phyloP scores from a whole-genome alignment of 2,329 filamentous ascomycete species.

The Alternaria dauci region DNA sequence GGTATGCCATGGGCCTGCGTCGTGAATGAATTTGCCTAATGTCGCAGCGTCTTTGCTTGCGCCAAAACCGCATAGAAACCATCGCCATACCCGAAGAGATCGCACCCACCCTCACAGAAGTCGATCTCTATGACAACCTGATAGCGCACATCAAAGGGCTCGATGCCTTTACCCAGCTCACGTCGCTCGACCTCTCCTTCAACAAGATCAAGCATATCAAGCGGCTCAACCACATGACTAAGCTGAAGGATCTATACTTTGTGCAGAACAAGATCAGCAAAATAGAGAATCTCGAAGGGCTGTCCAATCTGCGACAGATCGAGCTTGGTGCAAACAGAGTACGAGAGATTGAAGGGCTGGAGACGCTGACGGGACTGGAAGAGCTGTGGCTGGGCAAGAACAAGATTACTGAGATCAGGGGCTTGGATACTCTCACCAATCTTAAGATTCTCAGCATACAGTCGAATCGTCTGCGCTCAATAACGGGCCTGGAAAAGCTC shows the following conservation, averaged over 20 bases:
- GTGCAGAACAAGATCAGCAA: constrained; percentile 92
- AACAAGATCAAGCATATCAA: constrained; percentile 99
- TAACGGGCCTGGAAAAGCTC: constrained; percentile 78
- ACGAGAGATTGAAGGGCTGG: constrained; percentile 85
- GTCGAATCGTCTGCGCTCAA: constrained; percentile 85
- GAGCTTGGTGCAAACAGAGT: constrained; percentile 94
- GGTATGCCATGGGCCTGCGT: constrained; percentile 49
- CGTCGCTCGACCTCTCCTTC: constrained; percentile 88
- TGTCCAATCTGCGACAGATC: constrained; percentile 79
- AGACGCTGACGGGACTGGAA: constrained; percentile 78
- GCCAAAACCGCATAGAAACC: constrained; percentile 86
- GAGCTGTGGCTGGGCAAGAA: constrained; percentile 96
- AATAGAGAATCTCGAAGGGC: constrained; percentile 83
- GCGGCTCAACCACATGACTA: constrained; percentile 77
- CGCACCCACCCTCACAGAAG: constrained; percentile 74
- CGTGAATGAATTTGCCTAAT: constrained; percentile 10
- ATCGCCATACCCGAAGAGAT: constrained; percentile 77
- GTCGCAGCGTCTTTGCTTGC: constrained; percentile 77
- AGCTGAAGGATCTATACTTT: constrained; percentile 86
- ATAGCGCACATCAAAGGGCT: constrained; percentile 87
- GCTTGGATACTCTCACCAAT: constrained; percentile 76
- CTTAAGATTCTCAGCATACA: constrained; percentile 92
- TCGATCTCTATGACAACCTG: constrained; percentile 97
- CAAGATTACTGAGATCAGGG: constrained; percentile 85
- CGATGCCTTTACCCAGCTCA: constrained; percentile 78